These are phyloP conservation scores for Ballota nigra DNA, from an alignment of 257 asterid species.

Conservation along the genomic window DNA sequence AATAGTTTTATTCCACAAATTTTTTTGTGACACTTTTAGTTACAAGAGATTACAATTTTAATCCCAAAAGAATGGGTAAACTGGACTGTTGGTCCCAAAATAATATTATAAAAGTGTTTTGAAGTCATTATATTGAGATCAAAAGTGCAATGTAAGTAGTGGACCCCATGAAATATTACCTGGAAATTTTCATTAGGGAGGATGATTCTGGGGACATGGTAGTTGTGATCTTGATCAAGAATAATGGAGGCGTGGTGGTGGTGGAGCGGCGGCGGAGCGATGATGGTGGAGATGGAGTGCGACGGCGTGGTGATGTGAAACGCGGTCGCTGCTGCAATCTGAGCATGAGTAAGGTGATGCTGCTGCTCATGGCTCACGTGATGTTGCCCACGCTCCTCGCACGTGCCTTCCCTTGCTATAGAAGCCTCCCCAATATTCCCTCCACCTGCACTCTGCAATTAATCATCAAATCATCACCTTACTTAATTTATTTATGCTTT, in stretches of 20 bases:
- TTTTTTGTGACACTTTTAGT: too few species aligned
- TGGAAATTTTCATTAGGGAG: conserved; percentile 64
- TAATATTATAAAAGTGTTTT: too few species aligned
- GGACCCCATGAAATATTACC: conserved; percentile 34
- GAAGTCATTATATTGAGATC: too few species aligned
- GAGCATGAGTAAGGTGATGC: conserved; percentile 51
- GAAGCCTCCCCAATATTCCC: conserved; percentile 61
- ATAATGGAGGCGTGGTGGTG: conserved; percentile 66
- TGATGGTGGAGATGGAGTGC: conserved; percentile 74
- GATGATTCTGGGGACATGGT: conserved; percentile 62
- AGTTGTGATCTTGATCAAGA: conserved; percentile 70
- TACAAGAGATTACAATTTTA: too few species aligned
- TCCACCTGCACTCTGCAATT: conserved; percentile 37
- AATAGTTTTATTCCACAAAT: too few species aligned
- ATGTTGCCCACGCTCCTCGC: conserved; percentile 48
- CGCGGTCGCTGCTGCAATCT: conserved; percentile 50
- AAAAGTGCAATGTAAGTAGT: too few species aligned
- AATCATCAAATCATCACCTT: conserved; percentile 2
- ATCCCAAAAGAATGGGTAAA: too few species aligned
- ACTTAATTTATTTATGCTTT: not conserved
- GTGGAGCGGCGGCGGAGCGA: conserved; percentile 71
- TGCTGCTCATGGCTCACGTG: conserved; percentile 58
- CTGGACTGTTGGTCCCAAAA: too few species aligned
- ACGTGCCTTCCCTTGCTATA: conserved; percentile 64
- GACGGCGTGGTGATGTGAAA: conserved; percentile 75